Base-by-base conservation (phyloP, 1,284 basidiomycete genomes). In the Microbotryum saponariae region DNA sequence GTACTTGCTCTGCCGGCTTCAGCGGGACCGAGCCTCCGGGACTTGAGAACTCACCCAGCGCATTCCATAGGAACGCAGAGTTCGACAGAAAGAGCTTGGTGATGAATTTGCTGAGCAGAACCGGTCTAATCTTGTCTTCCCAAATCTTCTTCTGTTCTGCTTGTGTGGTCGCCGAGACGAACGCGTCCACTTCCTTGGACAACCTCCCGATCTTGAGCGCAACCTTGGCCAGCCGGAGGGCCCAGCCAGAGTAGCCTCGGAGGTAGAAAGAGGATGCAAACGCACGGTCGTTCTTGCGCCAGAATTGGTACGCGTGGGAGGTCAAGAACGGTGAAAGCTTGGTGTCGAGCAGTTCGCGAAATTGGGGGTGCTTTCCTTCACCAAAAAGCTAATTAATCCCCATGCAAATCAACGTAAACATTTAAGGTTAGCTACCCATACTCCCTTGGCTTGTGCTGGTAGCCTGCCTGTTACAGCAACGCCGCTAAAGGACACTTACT, bases 291-390 rank as follows among this genome's bases (percentile, higher is more conserved):
- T 90, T 86, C 25, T 56, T 50, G 25, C 82, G 79, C 88, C 88
- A 90, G 77, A 89, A 87, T 67, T 86, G 84, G 74, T 86, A 87
- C 71, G 84, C 86, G 68, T 80, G 82, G 37, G 85, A 85, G 20
- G 88, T 88, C 27, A 90, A 81, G 72, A 82, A 81, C 0, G 87
- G 88, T 0, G 87, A 82, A 49, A 91, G 78, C 68, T 82, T 81
- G 62, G 77, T 78, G 67, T 87, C 85, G 62, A 91, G 80, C 3
- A 89, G 77, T 6, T 77, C 72, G 54, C 82, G 81, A 76, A 91
- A 90, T 53, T 81, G 76, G 25, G 79, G 74, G 72, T 86, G 83
- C 37, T 76, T 76, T 18, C 88, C 88, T 51, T 82, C 75, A 31
- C 88, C 88, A 69, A 90, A 90, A 71, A 90, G 77, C 67, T 70